Base-by-base conservation (phyloP, 2,329 filamentous ascomycete genomes). In the Sporothrix brasiliensis region DNA sequence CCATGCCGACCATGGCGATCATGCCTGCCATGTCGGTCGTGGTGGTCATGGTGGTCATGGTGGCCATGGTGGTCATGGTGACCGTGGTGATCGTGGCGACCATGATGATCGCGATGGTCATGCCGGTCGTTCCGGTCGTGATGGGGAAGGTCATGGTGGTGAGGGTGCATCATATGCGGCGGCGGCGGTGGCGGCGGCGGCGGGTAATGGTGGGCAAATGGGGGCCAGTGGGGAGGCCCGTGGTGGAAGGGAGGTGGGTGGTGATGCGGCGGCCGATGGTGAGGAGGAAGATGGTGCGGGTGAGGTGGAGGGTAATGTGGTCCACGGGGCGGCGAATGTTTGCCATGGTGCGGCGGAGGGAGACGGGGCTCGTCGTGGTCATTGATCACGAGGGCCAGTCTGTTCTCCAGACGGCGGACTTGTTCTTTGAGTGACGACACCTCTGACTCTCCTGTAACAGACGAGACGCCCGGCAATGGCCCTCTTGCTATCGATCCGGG, bases 341-440 rank as follows among this genome's bases (percentile, higher is more conserved):
- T 16, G 27, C 47, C 19, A 47, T 58, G 66, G n/a, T 67, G 66
- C 27, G 24, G 70, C 16, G 66, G 68, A 19, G 68, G 60, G 2
- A 27, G 53, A 34, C 16, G 67, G 1, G 67, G 58, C 41, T 71
- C 67, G 19, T 72, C 70, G 14, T 71, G 68, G 24, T 70, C 70
- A 65, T 69, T 58, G 73, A 71, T 76, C 74, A 21, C 72, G 71
- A 74, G 76, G 6, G 77, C 77, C 2, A 84, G 74, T 72, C 81
- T 80, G 21, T 81, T 77, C 76, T 86, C 82, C 9, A 86, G 80
- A 10, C 83, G 77, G 49, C 73, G 77, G 19, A 85, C 80, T 70
- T 79, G 79, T 14, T 72, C 74, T 71, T 76, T 80, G 73, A 86
- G 75, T 0, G 76, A 75, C 30, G 82, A 79, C 13, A 82, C 67